Evolutionary conservation across 257 asterid genomes (phyloP), one percentile per base, ranked within the genome.

Genomic region (Solanum medicagineum): DNA sequence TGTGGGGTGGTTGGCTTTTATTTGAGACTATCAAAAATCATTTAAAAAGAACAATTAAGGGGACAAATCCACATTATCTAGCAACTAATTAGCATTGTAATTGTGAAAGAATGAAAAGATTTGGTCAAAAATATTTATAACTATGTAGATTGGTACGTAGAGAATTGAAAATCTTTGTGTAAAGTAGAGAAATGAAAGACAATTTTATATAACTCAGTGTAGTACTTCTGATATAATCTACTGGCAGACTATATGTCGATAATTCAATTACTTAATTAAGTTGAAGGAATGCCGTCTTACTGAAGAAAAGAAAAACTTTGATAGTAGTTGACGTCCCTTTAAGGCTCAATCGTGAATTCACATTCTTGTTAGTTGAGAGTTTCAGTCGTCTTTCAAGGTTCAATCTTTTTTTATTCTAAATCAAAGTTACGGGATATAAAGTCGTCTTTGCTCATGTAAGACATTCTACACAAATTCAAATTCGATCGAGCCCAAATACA

Each of bases 1-100:
- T 82, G 32, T 47, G 54, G 53, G 62, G 75, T 45, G 10, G 60
- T 82, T 29, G 83, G 55, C 81, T 85, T 89, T 89, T 68, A 4
- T 29, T 13, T 84, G 57, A 81, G 42, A 49, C 45, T 88, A 29
- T 84, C 81, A 55, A 88, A 89, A 88, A 87, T 87, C 85, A 62
- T 86, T 63, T 62, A 62, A 24, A 36, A 82, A 54, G 85, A 20
- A 40, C 15, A 26, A 26, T 44, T 10, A 2, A 6, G 42, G 20
- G 71, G 15, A 59, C 66, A n/a, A 59, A 59, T n/a, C 15, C 66
- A 59, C 22, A 20, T 59, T 59, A 20, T 10, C 6, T 59, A 10
- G 66, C 29, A 59, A 20, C 7, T 15, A 54, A 54, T 6, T 36
- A 36, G 42, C 1, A 44, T 7, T 54, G 8, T 54, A 54, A 54